Evolutionary conservation across 345 rosid species (phyloP).

Genomic region (Kernera saxatilis): DNA sequence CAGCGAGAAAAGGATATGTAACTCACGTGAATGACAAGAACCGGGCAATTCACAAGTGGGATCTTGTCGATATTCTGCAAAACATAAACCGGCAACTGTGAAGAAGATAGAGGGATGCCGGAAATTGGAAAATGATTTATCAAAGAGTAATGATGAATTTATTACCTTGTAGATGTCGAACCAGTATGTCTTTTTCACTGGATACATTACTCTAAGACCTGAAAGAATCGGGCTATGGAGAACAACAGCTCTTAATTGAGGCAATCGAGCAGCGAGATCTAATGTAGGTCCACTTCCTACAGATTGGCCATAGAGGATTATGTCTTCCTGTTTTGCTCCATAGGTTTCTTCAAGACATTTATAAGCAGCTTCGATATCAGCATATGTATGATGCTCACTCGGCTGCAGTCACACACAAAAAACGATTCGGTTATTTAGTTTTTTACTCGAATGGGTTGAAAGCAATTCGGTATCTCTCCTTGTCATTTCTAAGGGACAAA

Average conservation of each 20-base stretch:
- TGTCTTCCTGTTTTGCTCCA: constrained; percentile 80
- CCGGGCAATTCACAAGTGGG: constrained; percentile 87
- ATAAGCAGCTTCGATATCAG: constrained; percentile 93
- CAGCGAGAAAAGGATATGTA: neutral
- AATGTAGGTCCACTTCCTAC: constrained; percentile 99
- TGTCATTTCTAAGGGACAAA: constrained; percentile 25
- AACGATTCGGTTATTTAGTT: constrained; percentile 13
- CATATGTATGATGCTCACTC: constrained; percentile 97
- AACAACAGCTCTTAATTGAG: constrained; percentile 75
- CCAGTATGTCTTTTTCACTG: constrained; percentile 95
- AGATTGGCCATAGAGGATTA: constrained; percentile 94
- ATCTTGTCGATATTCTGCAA: constrained; percentile 95
- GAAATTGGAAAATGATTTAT: neutral
- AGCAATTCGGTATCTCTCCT: no score
- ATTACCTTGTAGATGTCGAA: constrained; percentile 95
- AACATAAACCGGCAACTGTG: neutral
- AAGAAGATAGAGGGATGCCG: neutral
- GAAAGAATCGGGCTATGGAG: constrained; percentile 97
- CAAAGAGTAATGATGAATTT: neutral
- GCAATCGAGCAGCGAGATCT: constrained; percentile 79
- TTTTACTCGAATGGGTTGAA: no score
- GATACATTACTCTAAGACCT: constrained; percentile 96
- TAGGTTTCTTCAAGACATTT: constrained; percentile 92
- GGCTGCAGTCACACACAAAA: constrained; percentile 51
- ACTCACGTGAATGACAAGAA: constrained; percentile 93